Evolutionary conservation across 225 moss, liverwort and hornwort genomes (phyloP).

Genomic region (Neckera pumila): DNA sequence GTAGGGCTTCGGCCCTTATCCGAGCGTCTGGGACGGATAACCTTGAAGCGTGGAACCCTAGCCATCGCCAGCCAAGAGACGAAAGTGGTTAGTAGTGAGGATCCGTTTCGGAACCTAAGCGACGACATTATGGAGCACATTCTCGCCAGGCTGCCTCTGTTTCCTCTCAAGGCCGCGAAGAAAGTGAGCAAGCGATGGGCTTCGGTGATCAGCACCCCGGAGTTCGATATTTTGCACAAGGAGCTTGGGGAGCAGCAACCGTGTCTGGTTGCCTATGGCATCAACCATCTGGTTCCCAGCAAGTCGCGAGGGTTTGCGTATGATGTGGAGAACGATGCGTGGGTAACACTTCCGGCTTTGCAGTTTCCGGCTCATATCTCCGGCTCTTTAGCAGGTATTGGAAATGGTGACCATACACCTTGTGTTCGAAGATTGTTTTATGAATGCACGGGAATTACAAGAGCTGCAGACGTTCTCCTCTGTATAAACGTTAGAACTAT

Average conservation of each 20-base stretch:
- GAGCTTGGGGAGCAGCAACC: constrained; percentile 39
- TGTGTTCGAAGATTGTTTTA: not conserved
- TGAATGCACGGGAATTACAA: not conserved
- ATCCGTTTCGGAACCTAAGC: constrained; percentile 14
- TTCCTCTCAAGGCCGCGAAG: constrained; percentile 15
- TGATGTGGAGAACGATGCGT: constrained; percentile 12
- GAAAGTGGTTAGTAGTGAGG: not conserved
- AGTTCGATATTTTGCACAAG: constrained; percentile 25
- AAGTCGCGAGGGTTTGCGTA: constrained; percentile 26
- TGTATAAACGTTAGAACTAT: not conserved
- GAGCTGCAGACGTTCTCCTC: not conserved
- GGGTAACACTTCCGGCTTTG: constrained; percentile 16
- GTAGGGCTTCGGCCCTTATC: not conserved
- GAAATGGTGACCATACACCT: not conserved
- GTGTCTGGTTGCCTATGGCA: constrained; percentile 25
- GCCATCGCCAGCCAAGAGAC: not conserved
- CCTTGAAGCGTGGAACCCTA: not conserved
- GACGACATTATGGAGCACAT: constrained; percentile 31
- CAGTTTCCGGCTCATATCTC: constrained; percentile 26
- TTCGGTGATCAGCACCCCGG: not conserved
- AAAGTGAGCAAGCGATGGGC: constrained; percentile 44
- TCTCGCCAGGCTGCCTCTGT: constrained; percentile 30
- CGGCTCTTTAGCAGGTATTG: constrained; percentile 10
- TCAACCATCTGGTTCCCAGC: constrained; percentile 25
- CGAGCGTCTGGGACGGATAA: not conserved